Evolutionary conservation across 257 asterid genomes (phyloP).

Genomic region (Galeopsis tetrahit): DNA sequence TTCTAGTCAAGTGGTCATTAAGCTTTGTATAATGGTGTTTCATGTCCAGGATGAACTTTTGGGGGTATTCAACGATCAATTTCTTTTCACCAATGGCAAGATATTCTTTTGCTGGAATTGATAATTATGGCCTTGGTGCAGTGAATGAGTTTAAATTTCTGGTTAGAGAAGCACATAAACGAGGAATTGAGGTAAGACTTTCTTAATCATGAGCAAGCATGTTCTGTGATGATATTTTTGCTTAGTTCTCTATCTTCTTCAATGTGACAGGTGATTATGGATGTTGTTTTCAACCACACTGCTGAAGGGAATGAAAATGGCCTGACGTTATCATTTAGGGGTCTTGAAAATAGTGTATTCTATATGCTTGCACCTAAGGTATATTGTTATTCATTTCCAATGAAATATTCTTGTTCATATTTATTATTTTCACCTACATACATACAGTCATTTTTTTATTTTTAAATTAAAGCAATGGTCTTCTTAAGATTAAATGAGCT

Average conservation of each 20-base stretch:
- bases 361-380: constrained; percentile 98
- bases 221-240: constrained; percentile 24
- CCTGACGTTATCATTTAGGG: constrained; percentile 81
- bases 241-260: constrained; percentile 29
- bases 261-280: constrained; percentile 86
- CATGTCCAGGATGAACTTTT: constrained; percentile 80
- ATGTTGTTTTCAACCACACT: constrained; percentile 97
- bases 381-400: constrained; percentile 13
- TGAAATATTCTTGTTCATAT: constrained; percentile 7
- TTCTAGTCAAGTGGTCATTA: constrained; percentile 26
- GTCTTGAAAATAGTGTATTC: constrained; percentile 87
- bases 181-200: constrained; percentile 82
- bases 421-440: not conserved
- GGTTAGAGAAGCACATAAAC: constrained; percentile 93
- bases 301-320: constrained; percentile 99
- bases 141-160: constrained; percentile 87
- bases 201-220: constrained; percentile 14
- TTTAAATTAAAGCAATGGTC: not conserved
- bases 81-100: constrained; percentile 98
- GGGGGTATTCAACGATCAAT: constrained; percentile 97
- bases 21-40: constrained; percentile 23
- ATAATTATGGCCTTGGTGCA: constrained; percentile 68
- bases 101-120: constrained; percentile 70
- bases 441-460: not conserved
- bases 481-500: not conserved